phyloP scores from a whole-genome alignment of 2,329 filamentous ascomycete species.

The Neonectria ditissima region DNA sequence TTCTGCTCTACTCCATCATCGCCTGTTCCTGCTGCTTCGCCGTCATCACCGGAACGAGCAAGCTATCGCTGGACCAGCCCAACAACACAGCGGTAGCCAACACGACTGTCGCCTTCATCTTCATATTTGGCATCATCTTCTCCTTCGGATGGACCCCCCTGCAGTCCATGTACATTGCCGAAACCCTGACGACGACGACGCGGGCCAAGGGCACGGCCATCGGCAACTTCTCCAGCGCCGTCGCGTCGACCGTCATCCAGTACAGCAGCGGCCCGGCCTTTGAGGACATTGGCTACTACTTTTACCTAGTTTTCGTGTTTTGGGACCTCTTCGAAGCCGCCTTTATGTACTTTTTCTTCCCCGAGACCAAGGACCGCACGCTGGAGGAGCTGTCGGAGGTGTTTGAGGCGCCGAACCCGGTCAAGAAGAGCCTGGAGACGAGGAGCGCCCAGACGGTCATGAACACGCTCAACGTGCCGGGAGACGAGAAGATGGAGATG shows the following conservation, averaged over 20 bases:
- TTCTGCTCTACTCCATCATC: constrained; percentile 61
- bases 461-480: constrained; percentile 51
- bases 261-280: constrained; percentile 59
- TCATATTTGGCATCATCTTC: constrained; percentile 63
- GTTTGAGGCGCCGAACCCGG: constrained; percentile 59
- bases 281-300: constrained; percentile 57
- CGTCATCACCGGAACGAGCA: constrained; percentile 61
- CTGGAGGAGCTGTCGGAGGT: constrained; percentile 67
- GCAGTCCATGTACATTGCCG: constrained; percentile 62
- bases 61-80: constrained; percentile 53
- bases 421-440: constrained; percentile 58
- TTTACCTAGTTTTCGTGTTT: constrained; percentile 59
- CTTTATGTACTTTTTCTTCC: constrained; percentile 63
- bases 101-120: constrained; percentile 61
- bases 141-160: constrained; percentile 63
- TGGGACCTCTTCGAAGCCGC: constrained; percentile 58
- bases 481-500: constrained; percentile 43
- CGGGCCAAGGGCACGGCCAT: constrained; percentile 59
- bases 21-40: constrained; percentile 61
- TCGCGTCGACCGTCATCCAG: constrained; percentile 55
- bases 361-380: constrained; percentile 60
- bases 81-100: constrained; percentile 54
- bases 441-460: constrained; percentile 57
- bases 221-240: constrained; percentile 55
- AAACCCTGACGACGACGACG: constrained; percentile 58